phyloP scores from a whole-genome alignment of 2,329 filamentous ascomycete genomes.

The Alternaria triticina region DNA sequence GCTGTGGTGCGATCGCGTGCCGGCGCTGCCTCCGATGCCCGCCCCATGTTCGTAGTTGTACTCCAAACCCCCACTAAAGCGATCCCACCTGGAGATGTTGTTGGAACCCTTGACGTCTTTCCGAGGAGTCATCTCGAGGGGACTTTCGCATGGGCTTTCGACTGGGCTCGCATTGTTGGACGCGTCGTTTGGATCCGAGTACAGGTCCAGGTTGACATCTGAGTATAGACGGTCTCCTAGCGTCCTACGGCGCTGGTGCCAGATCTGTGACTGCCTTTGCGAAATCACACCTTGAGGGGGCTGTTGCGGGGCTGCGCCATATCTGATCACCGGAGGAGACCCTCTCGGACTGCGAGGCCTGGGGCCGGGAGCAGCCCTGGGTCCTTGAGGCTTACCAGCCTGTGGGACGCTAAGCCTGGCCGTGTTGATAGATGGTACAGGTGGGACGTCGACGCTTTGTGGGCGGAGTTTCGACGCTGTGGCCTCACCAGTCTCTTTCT shows the following conservation, averaged over 20 bases:
- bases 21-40: conserved; percentile 46
- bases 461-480: conserved; percentile 22
- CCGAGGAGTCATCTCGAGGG: background rate
- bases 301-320: conserved; percentile 11
- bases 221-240: conserved; percentile 35
- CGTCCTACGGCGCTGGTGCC: conserved; percentile 40
- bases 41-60: conserved; percentile 45
- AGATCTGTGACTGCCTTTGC: conserved; percentile 34
- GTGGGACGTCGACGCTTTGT: conserved; percentile 29
- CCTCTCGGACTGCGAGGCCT: conserved; percentile 25
- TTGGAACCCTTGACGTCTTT: background rate
- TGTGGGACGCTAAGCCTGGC: conserved; percentile 13
- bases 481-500: conserved; percentile 32
- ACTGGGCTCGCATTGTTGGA: background rate
- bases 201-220: conserved; percentile 9
- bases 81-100: conserved; percentile 26
- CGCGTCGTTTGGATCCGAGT: background rate
- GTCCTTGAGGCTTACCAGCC: conserved; percentile 12
- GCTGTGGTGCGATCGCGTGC: conserved; percentile 42
- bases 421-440: conserved; percentile 33
- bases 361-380: conserved; percentile 5
- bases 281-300: conserved; percentile 26
- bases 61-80: conserved; percentile 46
- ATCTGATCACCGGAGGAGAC: conserved; percentile 24
- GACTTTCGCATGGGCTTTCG: background rate